These are phyloP conservation scores for Talaromyces sp. DNA, from an alignment of 2,329 filamentous ascomycete genomes.

Conservation along the genomic window DNA sequence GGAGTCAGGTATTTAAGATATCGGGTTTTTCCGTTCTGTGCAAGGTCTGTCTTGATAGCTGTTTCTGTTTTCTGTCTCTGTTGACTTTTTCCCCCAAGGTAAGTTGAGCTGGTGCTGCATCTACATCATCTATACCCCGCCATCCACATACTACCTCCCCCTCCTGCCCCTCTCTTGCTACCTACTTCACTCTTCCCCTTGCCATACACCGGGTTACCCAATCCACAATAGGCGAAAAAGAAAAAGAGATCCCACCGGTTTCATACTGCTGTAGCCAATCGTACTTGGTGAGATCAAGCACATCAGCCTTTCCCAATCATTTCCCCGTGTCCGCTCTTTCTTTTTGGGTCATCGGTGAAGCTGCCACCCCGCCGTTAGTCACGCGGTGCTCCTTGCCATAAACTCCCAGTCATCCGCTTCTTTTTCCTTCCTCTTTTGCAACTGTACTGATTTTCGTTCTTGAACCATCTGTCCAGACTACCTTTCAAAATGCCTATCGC, in stretches of 20 bases:
- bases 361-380: conserved; percentile 37
- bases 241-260: conserved; percentile 12
- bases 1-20: conserved; percentile 24
- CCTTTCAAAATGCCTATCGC: conserved; percentile 76
- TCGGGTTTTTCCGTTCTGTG: conserved; percentile 23
- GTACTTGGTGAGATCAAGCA: conserved; percentile 23
- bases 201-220: conserved; percentile 4
- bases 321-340: conserved; percentile 28
- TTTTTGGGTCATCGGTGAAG: conserved; percentile 47
- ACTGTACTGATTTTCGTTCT: conserved; percentile 13
- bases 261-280: conserved; percentile 18
- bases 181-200: background rate
- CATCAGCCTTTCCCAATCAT: conserved; percentile 19
- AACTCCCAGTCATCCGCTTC: conserved; percentile 11
- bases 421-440: conserved; percentile 14
- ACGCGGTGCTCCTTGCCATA: conserved; percentile 24
- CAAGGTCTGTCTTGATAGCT: conserved; percentile 7
- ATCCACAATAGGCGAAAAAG: background rate
- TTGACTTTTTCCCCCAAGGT: conserved; percentile 16
- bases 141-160: conserved; percentile 13
- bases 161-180: conserved; percentile 14
- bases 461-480: conserved; percentile 20
- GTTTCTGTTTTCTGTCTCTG: conserved; percentile 12
- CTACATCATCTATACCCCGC: conserved; percentile 20
- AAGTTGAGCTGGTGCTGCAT: conserved; percentile 12